phyloP scores from a whole-genome alignment of 73 alveolate species.

The Durusdinium trenchii region DNA sequence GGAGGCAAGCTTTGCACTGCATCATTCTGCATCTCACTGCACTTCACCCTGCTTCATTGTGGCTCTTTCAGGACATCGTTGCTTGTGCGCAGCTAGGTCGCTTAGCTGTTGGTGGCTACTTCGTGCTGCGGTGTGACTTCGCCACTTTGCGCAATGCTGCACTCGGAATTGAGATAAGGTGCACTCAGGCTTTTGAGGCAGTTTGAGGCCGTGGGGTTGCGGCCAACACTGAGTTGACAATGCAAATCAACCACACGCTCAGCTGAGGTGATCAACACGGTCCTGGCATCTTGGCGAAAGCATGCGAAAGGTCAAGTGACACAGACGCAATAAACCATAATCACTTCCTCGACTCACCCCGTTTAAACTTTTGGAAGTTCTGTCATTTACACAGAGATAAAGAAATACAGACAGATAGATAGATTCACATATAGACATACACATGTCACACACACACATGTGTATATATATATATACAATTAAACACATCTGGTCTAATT shows the following conservation, averaged over 20 bases:
- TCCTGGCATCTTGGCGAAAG: conserved; percentile 58
- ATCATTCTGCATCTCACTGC: background rate
- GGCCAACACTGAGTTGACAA: background rate
- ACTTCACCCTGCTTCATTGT: background rate
- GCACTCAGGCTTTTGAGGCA: background rate
- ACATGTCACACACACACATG: too few species aligned
- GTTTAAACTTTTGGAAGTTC: too few species aligned
- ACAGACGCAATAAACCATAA: too few species aligned
- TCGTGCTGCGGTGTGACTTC: conserved; percentile 79
- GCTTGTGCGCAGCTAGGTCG: conserved; percentile 83
- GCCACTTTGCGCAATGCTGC: conserved; percentile 6
- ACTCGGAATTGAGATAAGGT: background rate
- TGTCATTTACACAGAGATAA: too few species aligned
- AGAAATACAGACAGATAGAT: too few species aligned
- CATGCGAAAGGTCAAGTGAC: too few species aligned
- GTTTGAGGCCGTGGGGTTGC: background rate
- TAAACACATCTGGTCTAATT: too few species aligned
- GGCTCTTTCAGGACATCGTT: background rate
- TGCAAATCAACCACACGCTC: too few species aligned
- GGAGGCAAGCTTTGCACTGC: background rate
- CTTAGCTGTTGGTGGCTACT: conserved; percentile 62
- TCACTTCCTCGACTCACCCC: too few species aligned
- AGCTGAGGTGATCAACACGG: conserved; percentile 42
- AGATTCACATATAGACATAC: too few species aligned
- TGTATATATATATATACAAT: too few species aligned